phyloP scores from a whole-genome alignment of 1,284 basidiomycete species.

The Ganoderma meredithae region DNA sequence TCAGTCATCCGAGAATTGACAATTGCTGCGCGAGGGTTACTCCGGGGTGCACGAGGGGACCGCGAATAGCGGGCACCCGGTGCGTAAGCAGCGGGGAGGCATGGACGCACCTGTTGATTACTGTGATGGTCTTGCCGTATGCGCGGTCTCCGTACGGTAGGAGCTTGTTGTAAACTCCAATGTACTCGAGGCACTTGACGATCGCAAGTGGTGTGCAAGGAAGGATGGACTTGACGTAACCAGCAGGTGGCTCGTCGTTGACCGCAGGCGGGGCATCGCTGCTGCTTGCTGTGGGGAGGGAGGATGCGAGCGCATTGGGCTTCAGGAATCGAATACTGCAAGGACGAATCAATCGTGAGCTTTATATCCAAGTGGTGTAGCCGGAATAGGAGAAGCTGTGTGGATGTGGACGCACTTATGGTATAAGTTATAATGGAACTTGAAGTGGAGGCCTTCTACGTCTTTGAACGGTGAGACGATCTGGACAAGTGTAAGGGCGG shows the following conservation, averaged over 20 bases:
- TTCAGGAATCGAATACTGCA: slow-evolving; percentile 80
- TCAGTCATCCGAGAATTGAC: neutral
- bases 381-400: neutral
- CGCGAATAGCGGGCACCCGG: neutral
- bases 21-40: neutral
- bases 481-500: slow-evolving; percentile 47
- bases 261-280: slow-evolving; percentile 46
- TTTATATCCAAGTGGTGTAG: neutral
- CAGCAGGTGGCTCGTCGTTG: slow-evolving; percentile 74
- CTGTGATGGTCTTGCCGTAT: slow-evolving; percentile 92
- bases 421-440: slow-evolving; percentile 96
- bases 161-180: slow-evolving; percentile 92
- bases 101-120: slow-evolving; percentile 84
- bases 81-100: neutral
- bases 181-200: slow-evolving; percentile 92
- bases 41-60: neutral
- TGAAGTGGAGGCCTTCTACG: slow-evolving; percentile 96
- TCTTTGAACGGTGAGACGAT: slow-evolving; percentile 96
- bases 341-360: neutral
- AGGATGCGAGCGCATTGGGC: slow-evolving; percentile 66
- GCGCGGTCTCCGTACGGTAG: slow-evolving; percentile 95
- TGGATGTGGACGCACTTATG: slow-evolving; percentile 77
- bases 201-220: slow-evolving; percentile 97
- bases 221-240: slow-evolving; percentile 92
- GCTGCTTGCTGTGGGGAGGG: slow-evolving; percentile 42